Base-by-base conservation (phyloP, 208 protist genomes). In the Trypanosoma scelopori region DNA sequence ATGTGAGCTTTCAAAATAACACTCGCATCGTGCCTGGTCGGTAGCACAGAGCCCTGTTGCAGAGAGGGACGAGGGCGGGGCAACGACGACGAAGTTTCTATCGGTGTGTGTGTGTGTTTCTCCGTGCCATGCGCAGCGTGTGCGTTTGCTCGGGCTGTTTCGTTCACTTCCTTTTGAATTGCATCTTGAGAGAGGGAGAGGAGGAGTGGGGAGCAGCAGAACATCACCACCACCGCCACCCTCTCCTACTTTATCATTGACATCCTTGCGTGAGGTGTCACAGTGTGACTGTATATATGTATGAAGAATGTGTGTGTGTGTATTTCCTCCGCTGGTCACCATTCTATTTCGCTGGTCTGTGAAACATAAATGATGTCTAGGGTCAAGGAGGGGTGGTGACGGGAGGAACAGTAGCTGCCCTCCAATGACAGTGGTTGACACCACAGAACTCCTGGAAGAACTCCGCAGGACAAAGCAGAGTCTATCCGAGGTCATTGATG, bases 401-500 rank as follows among this genome's bases (percentile, higher is more conserved):
- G 12, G 30, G 11, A 55, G 30, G 27, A 27, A 37, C 12, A 53
- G n/a, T 3, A 50, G 1, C 15, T 15, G 22, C 22, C 27, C 11
- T 43, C 25, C 39, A 16, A 46, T 65, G 49, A 37, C 6, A 35
- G 59, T 6, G 5, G n/a, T n/a, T 2, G n/a, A 56, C 42, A 28
- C 37, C 7, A 20, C 23, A 9, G 45, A 48, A 32, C 30, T 65
- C 28, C 20, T 42, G 16, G 65, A 61, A 15, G 60, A 67, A 28
- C 60, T 73, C 20, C 53, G 42, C 28, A 84, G 62, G 57, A 65
- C 72, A 13, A 74, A 84, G 52, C 61, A 76, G 43, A 78, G 80
- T 39, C 67, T 92, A 0, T 79, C 78, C 0, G 86, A 92, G 52
- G 79, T 92, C 0, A 84, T 92, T 58, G 86, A 92, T 69, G 86